Percentiles rank a stretch among this genome's conserved stretches.
Evolutionary conservation across 176 grass and related monocot species (phyloP).

Genomic region (Sorghum bicolor): DNA sequence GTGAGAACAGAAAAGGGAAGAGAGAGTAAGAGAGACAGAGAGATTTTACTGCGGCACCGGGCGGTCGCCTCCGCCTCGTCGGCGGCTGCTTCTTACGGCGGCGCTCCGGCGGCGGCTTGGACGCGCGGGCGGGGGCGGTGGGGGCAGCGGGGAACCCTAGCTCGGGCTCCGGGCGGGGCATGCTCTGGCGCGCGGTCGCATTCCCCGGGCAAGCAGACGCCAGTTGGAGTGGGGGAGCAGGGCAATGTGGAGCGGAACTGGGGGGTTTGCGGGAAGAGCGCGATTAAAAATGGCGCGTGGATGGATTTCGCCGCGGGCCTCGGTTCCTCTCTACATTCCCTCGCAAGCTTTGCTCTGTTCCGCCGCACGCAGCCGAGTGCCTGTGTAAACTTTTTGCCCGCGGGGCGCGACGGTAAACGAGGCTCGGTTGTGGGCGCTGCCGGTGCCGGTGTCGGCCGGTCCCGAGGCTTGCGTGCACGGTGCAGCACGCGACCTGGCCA

Average conservation of each 20-base stretch:
- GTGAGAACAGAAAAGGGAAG: background rate
- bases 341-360: conserved; percentile 5
- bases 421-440: too few relatives aligned
- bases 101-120: conserved; percentile 9
- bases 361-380: background rate
- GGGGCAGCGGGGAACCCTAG: conserved; percentile 39
- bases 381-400: background rate
- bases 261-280: background rate
- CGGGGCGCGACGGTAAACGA: too few relatives aligned
- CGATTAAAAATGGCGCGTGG: conserved; percentile 47
- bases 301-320: background rate
- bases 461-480: too few relatives aligned
- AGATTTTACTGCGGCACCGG: conserved; percentile 26
- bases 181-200: conserved; percentile 38
- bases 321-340: background rate
- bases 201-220: conserved; percentile 43
- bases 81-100: conserved; percentile 42
- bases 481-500: too few relatives aligned
- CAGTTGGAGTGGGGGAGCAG: background rate
- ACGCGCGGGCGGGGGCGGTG: background rate
- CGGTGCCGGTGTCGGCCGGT: too few relatives aligned
- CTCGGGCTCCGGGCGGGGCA: conserved; percentile 51
- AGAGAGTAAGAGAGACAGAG: background rate
- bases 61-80: conserved; percentile 29
- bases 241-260: background rate